phyloP scores from a whole-genome alignment of 306 rosid genomes.

The Fagus sylvatica region DNA sequence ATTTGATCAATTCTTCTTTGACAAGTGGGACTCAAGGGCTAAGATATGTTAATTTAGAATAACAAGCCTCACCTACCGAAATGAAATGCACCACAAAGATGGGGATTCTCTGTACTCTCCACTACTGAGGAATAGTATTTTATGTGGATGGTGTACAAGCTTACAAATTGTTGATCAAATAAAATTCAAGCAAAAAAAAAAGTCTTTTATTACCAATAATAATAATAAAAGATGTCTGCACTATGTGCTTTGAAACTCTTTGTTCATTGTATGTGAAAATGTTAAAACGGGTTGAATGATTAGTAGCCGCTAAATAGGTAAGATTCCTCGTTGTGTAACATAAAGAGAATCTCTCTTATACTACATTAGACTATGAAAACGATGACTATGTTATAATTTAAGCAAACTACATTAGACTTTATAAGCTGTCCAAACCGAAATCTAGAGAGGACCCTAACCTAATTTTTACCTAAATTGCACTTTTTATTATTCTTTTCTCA shows the following conservation, averaged over 20 bases:
- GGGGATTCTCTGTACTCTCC: constrained; percentile 12
- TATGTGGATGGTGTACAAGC: constrained; percentile 11
- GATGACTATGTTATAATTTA: too few relatives aligned
- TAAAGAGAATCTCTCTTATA: too few relatives aligned
- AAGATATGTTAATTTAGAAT: not conserved
- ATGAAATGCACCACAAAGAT: not conserved
- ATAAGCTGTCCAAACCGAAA: too few relatives aligned
- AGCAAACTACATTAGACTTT: too few relatives aligned
- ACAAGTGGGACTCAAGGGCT: not conserved
- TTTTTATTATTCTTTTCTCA: too few relatives aligned
- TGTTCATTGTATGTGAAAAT: not conserved
- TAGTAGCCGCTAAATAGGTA: not conserved
- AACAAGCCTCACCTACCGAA: constrained; percentile 2
- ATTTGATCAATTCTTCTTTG: not conserved
- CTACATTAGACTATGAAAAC: too few relatives aligned
- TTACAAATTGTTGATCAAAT: not conserved
- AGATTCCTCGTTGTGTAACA: too few relatives aligned
- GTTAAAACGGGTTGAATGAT: constrained; percentile 24
- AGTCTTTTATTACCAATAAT: not conserved
- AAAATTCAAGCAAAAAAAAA: not conserved
- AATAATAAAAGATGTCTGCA: too few relatives aligned
- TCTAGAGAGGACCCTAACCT: too few relatives aligned
- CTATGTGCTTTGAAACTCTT: not conserved
- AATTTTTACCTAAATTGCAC: too few relatives aligned
- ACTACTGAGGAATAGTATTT: constrained; percentile 4